Conservation (phyloP, 352 stramenopile genomes). For the Halophytophthora polymorphica region DNA sequence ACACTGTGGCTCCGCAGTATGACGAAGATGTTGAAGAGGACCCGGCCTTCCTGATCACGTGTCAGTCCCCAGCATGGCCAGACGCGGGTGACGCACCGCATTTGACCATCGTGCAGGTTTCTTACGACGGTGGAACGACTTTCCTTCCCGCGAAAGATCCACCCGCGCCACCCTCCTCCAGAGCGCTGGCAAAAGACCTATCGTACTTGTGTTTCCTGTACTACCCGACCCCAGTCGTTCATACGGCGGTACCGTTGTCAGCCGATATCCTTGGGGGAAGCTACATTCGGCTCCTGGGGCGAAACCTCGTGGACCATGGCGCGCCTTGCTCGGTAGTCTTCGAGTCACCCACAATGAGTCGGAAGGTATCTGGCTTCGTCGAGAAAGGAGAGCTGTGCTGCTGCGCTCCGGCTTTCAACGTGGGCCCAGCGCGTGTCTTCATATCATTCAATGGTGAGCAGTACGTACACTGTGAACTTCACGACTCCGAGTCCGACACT, state of each 20-base stretch:
- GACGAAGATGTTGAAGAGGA: constrained; percentile 15
- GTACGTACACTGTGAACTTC: constrained; percentile 67
- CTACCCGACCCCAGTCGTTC: constrained; percentile 53
- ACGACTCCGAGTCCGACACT: constrained; percentile 39
- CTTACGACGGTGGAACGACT: constrained; percentile 51
- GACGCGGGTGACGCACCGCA: constrained; percentile 25
- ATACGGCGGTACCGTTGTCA: constrained; percentile 51
- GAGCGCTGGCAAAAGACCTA: constrained; percentile 42
- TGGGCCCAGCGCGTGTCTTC: constrained; percentile 50
- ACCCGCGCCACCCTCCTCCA: constrained; percentile 5
- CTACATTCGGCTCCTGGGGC: constrained; percentile 54
- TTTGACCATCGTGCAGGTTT: constrained; percentile 73
- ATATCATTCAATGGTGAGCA: constrained; percentile 76
- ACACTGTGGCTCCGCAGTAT: not conserved
- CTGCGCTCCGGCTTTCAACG: constrained; percentile 59
- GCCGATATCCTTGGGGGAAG: constrained; percentile 65
- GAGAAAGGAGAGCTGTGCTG: constrained; percentile 65
- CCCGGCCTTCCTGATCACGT: constrained; percentile 41
- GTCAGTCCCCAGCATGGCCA: constrained; percentile 42
- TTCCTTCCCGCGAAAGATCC: constrained; percentile 20
- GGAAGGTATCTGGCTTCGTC: constrained; percentile 62
- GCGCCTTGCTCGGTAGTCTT: constrained; percentile 61
- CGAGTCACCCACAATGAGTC: constrained; percentile 42
- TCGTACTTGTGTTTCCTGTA: constrained; percentile 79
- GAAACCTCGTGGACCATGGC: constrained; percentile 67